Conservation (phyloP, 257 asterid species). For the Paulownia fortunei region DNA sequence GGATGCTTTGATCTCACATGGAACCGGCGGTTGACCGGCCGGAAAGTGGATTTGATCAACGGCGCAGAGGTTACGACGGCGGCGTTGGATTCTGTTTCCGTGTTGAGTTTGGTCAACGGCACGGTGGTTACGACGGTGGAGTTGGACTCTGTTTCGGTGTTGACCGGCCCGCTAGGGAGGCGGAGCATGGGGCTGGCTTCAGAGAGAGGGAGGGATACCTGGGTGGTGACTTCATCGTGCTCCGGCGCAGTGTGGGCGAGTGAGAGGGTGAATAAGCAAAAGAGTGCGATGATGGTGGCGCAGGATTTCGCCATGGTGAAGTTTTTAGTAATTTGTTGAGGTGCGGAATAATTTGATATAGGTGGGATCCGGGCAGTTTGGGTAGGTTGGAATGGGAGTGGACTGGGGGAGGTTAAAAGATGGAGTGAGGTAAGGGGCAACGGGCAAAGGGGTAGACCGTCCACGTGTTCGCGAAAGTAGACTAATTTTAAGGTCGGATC, state of each 20-base stretch:
- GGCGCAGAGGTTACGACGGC: conserved; percentile 38
- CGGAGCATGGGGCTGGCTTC: conserved; percentile 35
- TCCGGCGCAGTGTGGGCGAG: conserved; percentile 45
- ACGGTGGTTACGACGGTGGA: conserved; percentile 27
- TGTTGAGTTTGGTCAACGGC: conserved; percentile 36
- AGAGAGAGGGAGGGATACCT: conserved; percentile 31
- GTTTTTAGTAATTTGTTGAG: neutral
- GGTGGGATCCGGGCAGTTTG: conserved; percentile 36
- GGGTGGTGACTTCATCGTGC: conserved; percentile 35
- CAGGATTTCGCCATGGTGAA: conserved; percentile 52
- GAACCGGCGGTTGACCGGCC: conserved; percentile 55
- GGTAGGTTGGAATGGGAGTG: conserved; percentile 31
- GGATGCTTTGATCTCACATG: conserved; percentile 39
- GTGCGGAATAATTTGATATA: neutral
- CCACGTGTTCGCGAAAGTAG: conserved; percentile 30
- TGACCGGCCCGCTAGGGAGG: conserved; percentile 39
- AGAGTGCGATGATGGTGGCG: conserved; percentile 39
- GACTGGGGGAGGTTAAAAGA: neutral
- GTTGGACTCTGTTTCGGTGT: conserved; percentile 29
- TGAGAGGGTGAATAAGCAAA: conserved; percentile 53
- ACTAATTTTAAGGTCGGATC: neutral
- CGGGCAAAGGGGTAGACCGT: conserved; percentile 36
- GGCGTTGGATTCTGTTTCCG: conserved; percentile 25
- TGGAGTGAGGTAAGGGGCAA: conserved; percentile 16
- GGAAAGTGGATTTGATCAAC: conserved; percentile 35